Percentiles rank a stretch among this genome's conserved stretches.
phyloP scores from a whole-genome alignment of 345 rosid genomes.

The Salix brachista region DNA sequence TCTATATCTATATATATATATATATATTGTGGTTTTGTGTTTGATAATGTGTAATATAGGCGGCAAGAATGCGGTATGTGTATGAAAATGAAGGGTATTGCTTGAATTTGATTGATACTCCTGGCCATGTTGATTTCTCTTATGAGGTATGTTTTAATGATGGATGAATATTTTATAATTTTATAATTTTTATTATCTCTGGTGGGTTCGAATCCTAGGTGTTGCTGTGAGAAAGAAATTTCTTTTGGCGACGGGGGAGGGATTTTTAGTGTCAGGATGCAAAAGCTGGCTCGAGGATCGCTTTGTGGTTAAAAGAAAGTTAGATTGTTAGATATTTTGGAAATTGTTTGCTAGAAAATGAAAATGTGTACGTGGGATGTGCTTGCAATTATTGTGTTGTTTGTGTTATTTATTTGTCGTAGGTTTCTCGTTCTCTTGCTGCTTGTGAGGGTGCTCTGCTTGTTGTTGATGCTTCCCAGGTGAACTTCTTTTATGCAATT shows the following conservation, averaged over 20 bases:
- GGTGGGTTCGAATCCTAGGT: neutral
- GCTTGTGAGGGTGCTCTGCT: constrained; percentile 99
- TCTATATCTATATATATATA: too few species aligned
- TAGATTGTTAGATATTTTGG: neutral
- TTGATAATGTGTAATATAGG: constrained; percentile 37
- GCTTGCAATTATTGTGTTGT: neutral
- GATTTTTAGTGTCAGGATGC: neutral
- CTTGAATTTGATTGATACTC: constrained; percentile 90
- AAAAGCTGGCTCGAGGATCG: neutral
- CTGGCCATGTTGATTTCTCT: constrained; percentile 97
- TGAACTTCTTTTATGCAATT: constrained; percentile 13
- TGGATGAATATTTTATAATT: neutral
- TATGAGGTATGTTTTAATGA: constrained; percentile 60
- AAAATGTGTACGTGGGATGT: neutral
- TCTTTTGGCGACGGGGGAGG: neutral
- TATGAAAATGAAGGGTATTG: constrained; percentile 61
- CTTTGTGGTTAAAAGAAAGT: neutral
- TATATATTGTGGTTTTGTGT: neutral
- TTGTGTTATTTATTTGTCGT: neutral
- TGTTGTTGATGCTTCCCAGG: constrained; percentile 99
- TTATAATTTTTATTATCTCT: neutral
- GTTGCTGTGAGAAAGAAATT: neutral
- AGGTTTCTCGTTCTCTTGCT: constrained; percentile 99
- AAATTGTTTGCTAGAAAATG: neutral
- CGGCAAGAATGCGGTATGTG: constrained; percentile 94